Evolutionary conservation across 352 stramenopile species (phyloP).

Genomic region (Globisporangium radiosum): DNA sequence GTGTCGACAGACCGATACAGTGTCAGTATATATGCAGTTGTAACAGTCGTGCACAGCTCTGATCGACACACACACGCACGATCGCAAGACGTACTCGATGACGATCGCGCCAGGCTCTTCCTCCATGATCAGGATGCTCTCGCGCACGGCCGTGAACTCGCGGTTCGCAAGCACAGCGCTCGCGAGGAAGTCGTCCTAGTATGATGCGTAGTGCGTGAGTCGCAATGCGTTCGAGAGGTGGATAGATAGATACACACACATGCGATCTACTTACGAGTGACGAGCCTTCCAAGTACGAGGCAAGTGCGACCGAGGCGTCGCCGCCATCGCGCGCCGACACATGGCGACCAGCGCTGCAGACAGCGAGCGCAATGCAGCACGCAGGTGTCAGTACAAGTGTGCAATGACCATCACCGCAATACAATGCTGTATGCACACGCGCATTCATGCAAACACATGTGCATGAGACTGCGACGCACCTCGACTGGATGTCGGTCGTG

Average conservation of each 20-base stretch:
- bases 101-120: conserved; percentile 48
- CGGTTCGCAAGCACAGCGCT: conserved; percentile 88
- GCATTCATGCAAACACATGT: background rate
- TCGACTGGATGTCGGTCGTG: conserved; percentile 72
- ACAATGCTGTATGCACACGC: background rate
- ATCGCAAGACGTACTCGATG: conserved; percentile 42
- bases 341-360: conserved; percentile 64
- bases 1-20: background rate
- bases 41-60: no score
- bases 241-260: background rate
- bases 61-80: no score
- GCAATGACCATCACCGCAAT: background rate
- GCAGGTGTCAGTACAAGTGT: background rate
- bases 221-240: background rate
- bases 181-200: conserved; percentile 89
- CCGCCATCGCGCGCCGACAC: conserved; percentile 78
- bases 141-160: conserved; percentile 89
- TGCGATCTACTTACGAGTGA: conserved; percentile 41
- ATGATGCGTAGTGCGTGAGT: background rate
- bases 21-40: background rate
- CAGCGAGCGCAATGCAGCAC: background rate
- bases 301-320: conserved; percentile 71
- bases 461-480: conserved; percentile 16
- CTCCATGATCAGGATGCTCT: conserved; percentile 81
- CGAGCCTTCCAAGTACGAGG: conserved; percentile 81